A percentile compares a stretch with the other conserved stretches of the same genome.
Evolutionary conservation across 2,329 filamentous ascomycete genomes (phyloP).

Genomic region (Elsinoe arachidis): DNA sequence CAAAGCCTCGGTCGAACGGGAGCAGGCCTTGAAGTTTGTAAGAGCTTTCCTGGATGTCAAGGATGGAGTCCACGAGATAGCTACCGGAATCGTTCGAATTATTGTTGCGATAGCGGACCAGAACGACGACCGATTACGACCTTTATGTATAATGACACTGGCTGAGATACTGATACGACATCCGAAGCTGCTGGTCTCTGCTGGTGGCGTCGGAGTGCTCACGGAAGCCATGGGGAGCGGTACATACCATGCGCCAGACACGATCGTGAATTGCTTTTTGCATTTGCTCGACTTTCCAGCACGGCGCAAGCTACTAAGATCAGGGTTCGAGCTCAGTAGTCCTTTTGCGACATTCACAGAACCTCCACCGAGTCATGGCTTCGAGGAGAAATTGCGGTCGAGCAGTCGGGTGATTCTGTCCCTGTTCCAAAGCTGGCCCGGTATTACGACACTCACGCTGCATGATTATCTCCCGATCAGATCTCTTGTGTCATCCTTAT

Average conservation of each 20-base stretch:
- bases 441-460: conserved; percentile 78
- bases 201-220: conserved; percentile 77
- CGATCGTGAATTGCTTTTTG: conserved; percentile 75
- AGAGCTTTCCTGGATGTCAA: conserved; percentile 93
- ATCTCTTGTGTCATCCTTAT: conserved; percentile 63
- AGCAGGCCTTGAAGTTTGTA: conserved; percentile 94
- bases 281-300: conserved; percentile 81
- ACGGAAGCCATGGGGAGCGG: conserved; percentile 89
- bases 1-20: conserved; percentile 92
- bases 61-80: conserved; percentile 79
- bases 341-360: conserved; percentile 88
- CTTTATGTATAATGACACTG: conserved; percentile 86
- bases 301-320: conserved; percentile 70
- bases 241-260: conserved; percentile 85
- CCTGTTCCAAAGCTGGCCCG: conserved; percentile 87
- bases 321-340: conserved; percentile 81
- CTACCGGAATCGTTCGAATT: conserved; percentile 75
- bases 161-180: conserved; percentile 86
- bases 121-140: conserved; percentile 71
- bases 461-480: conserved; percentile 76
- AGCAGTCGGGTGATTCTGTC: conserved; percentile 89
- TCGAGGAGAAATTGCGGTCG: conserved; percentile 64
- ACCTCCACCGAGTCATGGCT: conserved; percentile 48
- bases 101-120: conserved; percentile 87
- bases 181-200: conserved; percentile 68